phyloP scores from a whole-genome alignment of 2,329 filamentous ascomycete species.

The Beauveria medogensis region DNA sequence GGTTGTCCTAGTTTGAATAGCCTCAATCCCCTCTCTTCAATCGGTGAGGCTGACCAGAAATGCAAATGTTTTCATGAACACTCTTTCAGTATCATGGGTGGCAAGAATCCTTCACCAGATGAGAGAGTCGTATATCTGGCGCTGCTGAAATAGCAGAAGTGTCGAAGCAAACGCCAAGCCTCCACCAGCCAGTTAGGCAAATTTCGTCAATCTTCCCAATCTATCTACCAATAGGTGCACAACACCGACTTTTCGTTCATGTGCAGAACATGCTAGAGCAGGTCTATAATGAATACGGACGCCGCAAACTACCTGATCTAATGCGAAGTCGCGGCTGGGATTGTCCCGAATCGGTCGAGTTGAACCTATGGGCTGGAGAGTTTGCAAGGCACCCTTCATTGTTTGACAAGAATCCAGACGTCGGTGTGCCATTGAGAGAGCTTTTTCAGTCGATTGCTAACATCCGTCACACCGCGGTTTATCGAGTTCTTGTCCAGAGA shows the following conservation, averaged over 20 bases:
- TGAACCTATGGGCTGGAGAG: background rate
- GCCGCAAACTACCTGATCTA: background rate
- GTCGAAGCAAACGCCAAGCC: background rate
- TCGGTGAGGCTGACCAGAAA: background rate
- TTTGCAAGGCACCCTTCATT: background rate
- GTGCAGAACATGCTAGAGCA: background rate
- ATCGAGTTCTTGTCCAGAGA: no score
- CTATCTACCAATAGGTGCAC: background rate
- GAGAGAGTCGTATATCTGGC: background rate
- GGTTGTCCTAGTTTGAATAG: background rate
- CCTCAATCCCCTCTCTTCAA: background rate
- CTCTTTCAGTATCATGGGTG: background rate
- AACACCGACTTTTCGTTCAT: background rate
- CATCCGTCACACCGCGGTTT: background rate
- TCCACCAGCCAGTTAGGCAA: background rate
- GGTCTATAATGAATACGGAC: background rate
- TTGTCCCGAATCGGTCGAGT: background rate
- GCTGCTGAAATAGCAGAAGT: background rate
- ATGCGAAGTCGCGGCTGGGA: background rate
- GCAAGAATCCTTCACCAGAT: background rate
- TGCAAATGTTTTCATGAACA: background rate
- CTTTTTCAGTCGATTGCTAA: background rate
- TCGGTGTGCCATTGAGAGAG: background rate
- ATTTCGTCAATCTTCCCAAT: background rate
- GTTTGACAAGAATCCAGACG: background rate